phyloP scores from a whole-genome alignment of 2,329 filamentous ascomycete genomes.

The Cercospora nicotianae region DNA sequence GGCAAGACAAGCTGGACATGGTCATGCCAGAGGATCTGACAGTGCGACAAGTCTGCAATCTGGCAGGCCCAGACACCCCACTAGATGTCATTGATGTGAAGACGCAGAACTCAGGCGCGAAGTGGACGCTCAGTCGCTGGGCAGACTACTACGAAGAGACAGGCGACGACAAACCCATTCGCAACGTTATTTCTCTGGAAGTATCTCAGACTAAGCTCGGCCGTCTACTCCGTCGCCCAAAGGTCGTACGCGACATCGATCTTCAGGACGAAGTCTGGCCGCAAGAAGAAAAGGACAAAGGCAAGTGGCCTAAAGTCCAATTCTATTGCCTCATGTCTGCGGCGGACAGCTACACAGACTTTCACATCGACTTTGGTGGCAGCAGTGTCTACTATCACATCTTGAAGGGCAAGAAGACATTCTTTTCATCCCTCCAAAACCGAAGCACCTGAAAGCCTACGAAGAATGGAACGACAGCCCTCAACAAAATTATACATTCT shows the following conservation, averaged over 20 bases:
- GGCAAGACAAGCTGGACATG: slow-evolving; percentile 67
- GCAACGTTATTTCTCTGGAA: slow-evolving; percentile 69
- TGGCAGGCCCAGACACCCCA: slow-evolving; percentile 62
- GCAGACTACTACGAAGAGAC: slow-evolving; percentile 67
- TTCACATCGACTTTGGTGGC: slow-evolving; percentile 70
- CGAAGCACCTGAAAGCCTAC: slow-evolving; percentile 68
- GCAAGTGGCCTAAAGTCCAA: slow-evolving; percentile 63
- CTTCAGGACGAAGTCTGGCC: slow-evolving; percentile 59
- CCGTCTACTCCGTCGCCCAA: slow-evolving; percentile 61
- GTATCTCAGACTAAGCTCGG: slow-evolving; percentile 65
- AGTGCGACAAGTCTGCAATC: slow-evolving; percentile 62
- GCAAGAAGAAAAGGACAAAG: slow-evolving; percentile 53
- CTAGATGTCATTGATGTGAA: slow-evolving; percentile 70
- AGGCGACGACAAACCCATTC: slow-evolving; percentile 59
- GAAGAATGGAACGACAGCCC: slow-evolving; percentile 70
- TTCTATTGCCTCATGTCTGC: slow-evolving; percentile 72
- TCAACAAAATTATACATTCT: slow-evolving; percentile 65
- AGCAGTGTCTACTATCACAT: slow-evolving; percentile 72
- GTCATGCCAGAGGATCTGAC: slow-evolving; percentile 65
- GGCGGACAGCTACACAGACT: slow-evolving; percentile 69
- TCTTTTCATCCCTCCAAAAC: slow-evolving; percentile 71
- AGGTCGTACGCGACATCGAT: slow-evolving; percentile 64
- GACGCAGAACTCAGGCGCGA: slow-evolving; percentile 64
- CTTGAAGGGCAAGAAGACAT: slow-evolving; percentile 66
- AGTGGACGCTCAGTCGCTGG: slow-evolving; percentile 66